Conservation (phyloP, 768 basidiomycete species). For the Phanerochaete sordida region DNA sequence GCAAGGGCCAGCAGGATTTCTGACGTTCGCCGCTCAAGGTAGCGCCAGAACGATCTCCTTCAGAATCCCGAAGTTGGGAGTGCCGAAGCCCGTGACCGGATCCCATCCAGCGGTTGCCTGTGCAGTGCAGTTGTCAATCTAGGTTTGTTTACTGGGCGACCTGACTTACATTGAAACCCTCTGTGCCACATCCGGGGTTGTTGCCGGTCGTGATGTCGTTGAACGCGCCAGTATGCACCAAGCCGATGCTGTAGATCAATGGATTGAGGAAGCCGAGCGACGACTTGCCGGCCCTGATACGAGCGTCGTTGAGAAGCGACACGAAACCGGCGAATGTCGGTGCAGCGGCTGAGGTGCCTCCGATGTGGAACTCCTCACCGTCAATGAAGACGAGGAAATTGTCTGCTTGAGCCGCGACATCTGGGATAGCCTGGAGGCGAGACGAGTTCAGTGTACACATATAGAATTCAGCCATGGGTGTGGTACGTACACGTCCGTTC, state of each 20-base stretch:
- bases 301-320: slow-evolving; percentile 46
- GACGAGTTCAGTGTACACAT: too few relatives aligned
- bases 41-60: slow-evolving; percentile 23
- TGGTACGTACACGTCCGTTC: not conserved
- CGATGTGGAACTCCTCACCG: slow-evolving; percentile 37
- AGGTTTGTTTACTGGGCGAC: not conserved
- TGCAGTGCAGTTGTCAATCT: not conserved
- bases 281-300: slow-evolving; percentile 24
- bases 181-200: slow-evolving; percentile 36
- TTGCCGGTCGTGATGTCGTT: slow-evolving; percentile 35
- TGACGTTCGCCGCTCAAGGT: not conserved
- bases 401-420: slow-evolving; percentile 59
- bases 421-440: slow-evolving; percentile 54
- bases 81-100: slow-evolving; percentile 31
- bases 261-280: slow-evolving; percentile 38
- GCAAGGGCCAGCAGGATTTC: too few relatives aligned
- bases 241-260: slow-evolving; percentile 26
- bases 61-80: slow-evolving; percentile 30
- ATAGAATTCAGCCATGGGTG: too few relatives aligned
- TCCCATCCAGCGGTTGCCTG: slow-evolving; percentile 34
- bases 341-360: slow-evolving; percentile 63
- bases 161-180: slow-evolving; percentile 28
- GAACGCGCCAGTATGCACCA: slow-evolving; percentile 18
- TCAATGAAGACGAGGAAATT: slow-evolving; percentile 45
- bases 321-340: slow-evolving; percentile 65